Conservation (phyloP, 176 grass and related monocot species). For the Carex myosuroides region DNA sequence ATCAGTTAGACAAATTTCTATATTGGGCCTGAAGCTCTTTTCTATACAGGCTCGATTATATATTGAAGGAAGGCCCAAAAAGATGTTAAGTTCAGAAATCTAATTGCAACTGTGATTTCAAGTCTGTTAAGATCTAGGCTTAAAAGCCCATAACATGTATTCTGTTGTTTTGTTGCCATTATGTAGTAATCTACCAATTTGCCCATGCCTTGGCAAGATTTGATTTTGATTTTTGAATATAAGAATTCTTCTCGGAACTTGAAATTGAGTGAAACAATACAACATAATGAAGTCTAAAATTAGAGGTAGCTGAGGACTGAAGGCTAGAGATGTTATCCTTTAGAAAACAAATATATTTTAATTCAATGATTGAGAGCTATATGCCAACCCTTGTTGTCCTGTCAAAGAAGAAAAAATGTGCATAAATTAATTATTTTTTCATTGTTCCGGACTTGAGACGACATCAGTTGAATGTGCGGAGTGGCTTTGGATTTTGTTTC, state of each 20-base stretch:
- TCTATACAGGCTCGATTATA: neutral
- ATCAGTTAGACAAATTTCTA: neutral
- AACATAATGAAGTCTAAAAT: neutral
- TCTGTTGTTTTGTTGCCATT: neutral
- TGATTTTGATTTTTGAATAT: neutral
- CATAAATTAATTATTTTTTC: neutral
- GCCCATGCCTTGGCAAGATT: neutral
- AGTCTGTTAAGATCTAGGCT: neutral
- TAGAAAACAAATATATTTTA: neutral
- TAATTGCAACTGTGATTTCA: neutral
- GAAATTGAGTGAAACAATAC: conserved; percentile 5
- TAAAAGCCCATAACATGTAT: neutral
- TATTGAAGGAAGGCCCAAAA: neutral
- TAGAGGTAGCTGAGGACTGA: neutral
- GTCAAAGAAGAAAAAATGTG: neutral
- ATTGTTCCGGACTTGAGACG: neutral
- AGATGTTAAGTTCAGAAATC: neutral
- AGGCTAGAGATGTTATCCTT: neutral
- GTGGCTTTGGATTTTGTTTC: neutral
- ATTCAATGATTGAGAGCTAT: neutral
- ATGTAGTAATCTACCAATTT: neutral
- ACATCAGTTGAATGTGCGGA: neutral
- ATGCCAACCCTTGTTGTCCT: neutral
- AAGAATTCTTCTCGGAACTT: neutral
- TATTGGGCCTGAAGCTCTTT: neutral